These are phyloP conservation scores for Urtica urens DNA, from an alignment of 306 rosid species.

Conservation along the genomic window DNA sequence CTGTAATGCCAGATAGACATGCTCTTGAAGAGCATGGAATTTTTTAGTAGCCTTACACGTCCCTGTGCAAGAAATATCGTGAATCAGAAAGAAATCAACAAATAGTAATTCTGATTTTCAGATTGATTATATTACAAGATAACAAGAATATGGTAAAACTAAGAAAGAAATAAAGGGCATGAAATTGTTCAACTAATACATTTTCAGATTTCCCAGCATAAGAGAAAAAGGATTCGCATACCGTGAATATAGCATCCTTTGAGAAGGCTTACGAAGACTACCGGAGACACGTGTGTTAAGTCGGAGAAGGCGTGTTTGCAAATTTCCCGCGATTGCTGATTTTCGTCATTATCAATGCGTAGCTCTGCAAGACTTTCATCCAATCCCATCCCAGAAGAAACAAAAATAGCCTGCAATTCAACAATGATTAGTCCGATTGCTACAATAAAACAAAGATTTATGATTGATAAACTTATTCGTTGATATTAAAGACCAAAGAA, in stretches of 20 bases:
- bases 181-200: background rate
- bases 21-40: slow-evolving; percentile 85
- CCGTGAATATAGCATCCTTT: slow-evolving; percentile 72
- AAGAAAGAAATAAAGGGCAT: background rate
- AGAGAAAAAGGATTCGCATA: slow-evolving; percentile 23
- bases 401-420: slow-evolving; percentile 4
- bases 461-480: background rate
- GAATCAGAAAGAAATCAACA: slow-evolving; percentile 20
- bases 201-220: background rate
- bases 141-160: background rate
- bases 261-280: slow-evolving; percentile 66
- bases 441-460: background rate
- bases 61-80: slow-evolving; percentile 48
- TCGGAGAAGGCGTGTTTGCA: slow-evolving; percentile 60
- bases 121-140: background rate
- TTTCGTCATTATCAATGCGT: slow-evolving; percentile 17
- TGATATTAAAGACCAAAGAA: background rate
- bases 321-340: slow-evolving; percentile 25
- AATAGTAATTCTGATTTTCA: slow-evolving; percentile 10
- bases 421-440: background rate
- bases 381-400: slow-evolving; percentile 41
- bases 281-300: slow-evolving; percentile 54
- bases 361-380: slow-evolving; percentile 29
- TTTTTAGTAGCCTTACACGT: slow-evolving; percentile 74
- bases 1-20: slow-evolving; percentile 57